Evolutionary conservation across 345 rosid genomes (phyloP).

Genomic region (Pugionium cornutum): DNA sequence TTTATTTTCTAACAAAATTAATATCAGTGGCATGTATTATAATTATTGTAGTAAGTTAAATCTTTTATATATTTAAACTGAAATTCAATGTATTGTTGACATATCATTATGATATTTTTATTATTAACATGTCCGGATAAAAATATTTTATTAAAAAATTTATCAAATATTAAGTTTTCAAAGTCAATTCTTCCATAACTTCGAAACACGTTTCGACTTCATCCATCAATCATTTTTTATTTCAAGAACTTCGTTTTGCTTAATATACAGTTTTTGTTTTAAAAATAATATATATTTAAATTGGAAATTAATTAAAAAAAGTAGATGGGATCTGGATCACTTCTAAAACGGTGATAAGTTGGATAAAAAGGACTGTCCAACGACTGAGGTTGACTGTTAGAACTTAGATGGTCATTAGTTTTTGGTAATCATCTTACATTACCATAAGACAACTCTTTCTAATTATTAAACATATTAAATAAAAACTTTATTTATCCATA

Average conservation of each 20-base stretch:
- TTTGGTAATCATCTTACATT: constrained; percentile 13
- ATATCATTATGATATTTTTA: too few species aligned
- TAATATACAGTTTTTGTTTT: not conserved
- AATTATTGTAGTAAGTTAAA: too few species aligned
- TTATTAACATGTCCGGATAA: too few species aligned
- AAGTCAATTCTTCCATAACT: constrained; percentile 23
- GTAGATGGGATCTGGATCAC: constrained; percentile 13
- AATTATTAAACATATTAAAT: not conserved
- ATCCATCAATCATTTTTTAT: constrained; percentile 27
- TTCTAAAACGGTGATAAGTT: not conserved
- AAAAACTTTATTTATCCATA: too few species aligned
- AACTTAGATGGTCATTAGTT: constrained; percentile 6
- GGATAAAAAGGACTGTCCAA: constrained; percentile 32
- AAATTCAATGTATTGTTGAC: too few species aligned
- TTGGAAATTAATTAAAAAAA: constrained; percentile 2
- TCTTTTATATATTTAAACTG: too few species aligned
- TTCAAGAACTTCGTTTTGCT: not conserved
- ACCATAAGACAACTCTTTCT: not conserved
- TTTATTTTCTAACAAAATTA: too few species aligned
- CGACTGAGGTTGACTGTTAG: constrained; percentile 32
- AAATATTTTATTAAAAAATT: too few species aligned
- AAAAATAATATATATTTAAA: not conserved
- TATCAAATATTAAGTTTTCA: not conserved
- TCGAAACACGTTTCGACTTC: constrained; percentile 31
- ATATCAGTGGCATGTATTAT: too few species aligned